A percentile compares a stretch with the other conserved stretches of the same genome.
Conservation (phyloP, 768 basidiomycete genomes). For the Boletus reticuloceps region DNA sequence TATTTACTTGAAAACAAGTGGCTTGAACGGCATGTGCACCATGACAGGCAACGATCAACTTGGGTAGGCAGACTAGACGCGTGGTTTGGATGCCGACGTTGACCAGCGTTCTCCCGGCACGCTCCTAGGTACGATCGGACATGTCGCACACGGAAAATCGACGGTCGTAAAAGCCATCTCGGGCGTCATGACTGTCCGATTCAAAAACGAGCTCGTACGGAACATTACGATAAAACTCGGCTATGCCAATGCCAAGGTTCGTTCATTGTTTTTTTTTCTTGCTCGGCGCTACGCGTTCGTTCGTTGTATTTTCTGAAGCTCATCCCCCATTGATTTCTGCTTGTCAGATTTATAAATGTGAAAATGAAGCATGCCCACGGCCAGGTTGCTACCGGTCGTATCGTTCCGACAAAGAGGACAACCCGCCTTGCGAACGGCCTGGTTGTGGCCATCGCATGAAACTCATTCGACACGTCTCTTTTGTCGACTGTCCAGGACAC, state of each 20-base stretch:
- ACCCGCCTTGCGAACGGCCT: conserved; percentile 89
- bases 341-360: conserved; percentile 92
- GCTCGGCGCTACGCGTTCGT: background rate
- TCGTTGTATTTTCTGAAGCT: background rate
- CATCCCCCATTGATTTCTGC: conserved; percentile 5
- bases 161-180: conserved; percentile 99
- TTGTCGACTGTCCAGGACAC: conserved; percentile 97
- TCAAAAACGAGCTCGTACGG: conserved; percentile 98
- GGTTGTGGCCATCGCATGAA: conserved; percentile 91
- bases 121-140: conserved; percentile 88
- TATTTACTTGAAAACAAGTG: background rate
- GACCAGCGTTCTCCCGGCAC: conserved; percentile 5
- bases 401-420: conserved; percentile 90
- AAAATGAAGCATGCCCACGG: conserved; percentile 88
- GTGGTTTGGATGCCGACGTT: background rate
- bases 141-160: conserved; percentile 97
- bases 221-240: conserved; percentile 99
- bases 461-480: conserved; percentile 94
- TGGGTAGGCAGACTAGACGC: conserved; percentile 48
- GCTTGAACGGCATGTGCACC: conserved; percentile 4
- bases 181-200: conserved; percentile 95
- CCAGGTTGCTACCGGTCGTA: conserved; percentile 95
- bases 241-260: conserved; percentile 97
- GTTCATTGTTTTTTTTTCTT: conserved; percentile 26
- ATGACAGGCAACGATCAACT: conserved; percentile 85